A percentile compares a stretch with the other conserved stretches of the same genome.
Evolutionary conservation across 2,329 filamentous ascomycete species (phyloP).

Genomic region (Sclerotinia nivalis): DNA sequence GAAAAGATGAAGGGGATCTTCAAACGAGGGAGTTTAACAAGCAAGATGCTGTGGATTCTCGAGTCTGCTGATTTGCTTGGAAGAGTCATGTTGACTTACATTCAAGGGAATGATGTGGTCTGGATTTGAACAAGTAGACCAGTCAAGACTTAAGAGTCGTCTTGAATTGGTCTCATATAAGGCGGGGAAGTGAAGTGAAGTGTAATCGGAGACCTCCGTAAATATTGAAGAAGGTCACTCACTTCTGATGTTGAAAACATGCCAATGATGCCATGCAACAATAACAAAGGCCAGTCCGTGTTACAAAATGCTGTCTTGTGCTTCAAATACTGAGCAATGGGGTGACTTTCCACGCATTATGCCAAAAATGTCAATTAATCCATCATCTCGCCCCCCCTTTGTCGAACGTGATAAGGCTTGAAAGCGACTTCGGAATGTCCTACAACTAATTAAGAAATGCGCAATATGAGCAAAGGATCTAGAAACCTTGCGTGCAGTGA

Average conservation of each 20-base stretch:
- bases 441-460: neutral
- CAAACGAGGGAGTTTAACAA: neutral
- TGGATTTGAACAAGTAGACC: neutral
- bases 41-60: neutral
- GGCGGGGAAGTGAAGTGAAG: neutral
- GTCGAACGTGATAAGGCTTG: neutral
- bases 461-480: neutral
- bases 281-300: neutral
- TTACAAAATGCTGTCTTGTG: slow-evolving; percentile 7
- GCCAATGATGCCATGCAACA: neutral
- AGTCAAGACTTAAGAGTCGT: neutral
- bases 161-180: slow-evolving; percentile 3
- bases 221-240: neutral
- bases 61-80: slow-evolving; percentile 11
- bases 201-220: neutral
- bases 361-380: neutral
- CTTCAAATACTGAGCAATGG: slow-evolving; percentile 2
- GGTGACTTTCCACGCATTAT: neutral
- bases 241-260: neutral
- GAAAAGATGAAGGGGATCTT: neutral
- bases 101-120: neutral
- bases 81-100: neutral
- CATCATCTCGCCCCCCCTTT: neutral
- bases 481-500: neutral
- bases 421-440: slow-evolving; percentile 13